Evolutionary conservation across 768 basidiomycete species (phyloP).

Genomic region (Suillus clintonianus): DNA sequence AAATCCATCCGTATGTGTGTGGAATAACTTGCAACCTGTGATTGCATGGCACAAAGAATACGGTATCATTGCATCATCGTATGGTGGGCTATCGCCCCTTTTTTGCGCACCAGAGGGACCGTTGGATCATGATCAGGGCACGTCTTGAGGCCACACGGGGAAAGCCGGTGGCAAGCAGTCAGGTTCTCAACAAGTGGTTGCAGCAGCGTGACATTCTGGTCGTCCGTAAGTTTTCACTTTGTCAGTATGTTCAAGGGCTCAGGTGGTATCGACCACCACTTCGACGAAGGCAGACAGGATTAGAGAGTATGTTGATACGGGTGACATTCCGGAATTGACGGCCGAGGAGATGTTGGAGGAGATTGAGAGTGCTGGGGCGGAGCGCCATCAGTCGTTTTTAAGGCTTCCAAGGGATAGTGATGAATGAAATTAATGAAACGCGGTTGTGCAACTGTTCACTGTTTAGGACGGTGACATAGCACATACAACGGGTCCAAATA

Average conservation of each 20-base stretch:
- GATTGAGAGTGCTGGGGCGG: neutral
- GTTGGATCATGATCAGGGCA: conserved; percentile 28
- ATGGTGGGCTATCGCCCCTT: conserved; percentile 33
- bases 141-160: conserved; percentile 13
- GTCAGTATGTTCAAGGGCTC: neutral
- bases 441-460: too few species aligned
- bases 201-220: conserved; percentile 3
- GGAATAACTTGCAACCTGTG: conserved; percentile 25
- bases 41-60: conserved; percentile 21
- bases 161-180: conserved; percentile 16
- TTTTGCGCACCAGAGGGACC: conserved; percentile 30
- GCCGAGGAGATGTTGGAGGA: neutral
- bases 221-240: neutral
- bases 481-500: too few species aligned
- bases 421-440: too few species aligned
- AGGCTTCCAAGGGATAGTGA: neutral
- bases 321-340: neutral
- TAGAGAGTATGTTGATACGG: neutral
- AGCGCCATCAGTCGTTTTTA: neutral
- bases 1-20: conserved; percentile 64
- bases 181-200: conserved; percentile 22
- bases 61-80: conserved; percentile 30
- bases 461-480: too few species aligned
- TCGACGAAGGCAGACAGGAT: neutral
- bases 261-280: neutral